Evolutionary conservation across 2,329 filamentous ascomycete species (phyloP).

Genomic region (Lanzia echinophila): DNA sequence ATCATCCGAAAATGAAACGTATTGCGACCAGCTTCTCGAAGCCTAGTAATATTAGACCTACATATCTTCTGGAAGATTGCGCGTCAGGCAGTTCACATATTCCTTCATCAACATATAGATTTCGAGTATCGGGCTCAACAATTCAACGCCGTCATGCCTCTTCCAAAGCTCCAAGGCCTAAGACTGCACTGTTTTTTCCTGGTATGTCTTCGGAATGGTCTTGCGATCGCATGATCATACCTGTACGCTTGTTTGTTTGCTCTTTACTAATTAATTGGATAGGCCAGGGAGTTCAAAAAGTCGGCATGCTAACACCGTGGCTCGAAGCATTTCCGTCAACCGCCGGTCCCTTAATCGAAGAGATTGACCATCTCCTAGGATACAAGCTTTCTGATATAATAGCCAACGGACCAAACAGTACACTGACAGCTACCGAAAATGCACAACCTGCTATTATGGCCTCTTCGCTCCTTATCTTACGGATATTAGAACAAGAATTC

Average conservation of each 20-base stretch:
- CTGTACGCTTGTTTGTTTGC: no score
- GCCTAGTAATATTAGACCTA: conserved; percentile 9
- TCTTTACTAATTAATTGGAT: no score
- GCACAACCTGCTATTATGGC: conserved; percentile 96
- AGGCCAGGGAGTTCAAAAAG: conserved; percentile 86
- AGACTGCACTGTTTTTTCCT: conserved; percentile 34
- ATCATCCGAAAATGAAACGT: conserved; percentile 22
- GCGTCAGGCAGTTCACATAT: neutral
- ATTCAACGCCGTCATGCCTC: conserved; percentile 23
- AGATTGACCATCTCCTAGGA: conserved; percentile 74
- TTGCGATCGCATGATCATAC: neutral
- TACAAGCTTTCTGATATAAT: conserved; percentile 73
- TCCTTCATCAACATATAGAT: neutral
- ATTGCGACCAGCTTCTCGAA: conserved; percentile 19
- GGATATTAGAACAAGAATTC: conserved; percentile 80
- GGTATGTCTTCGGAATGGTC: conserved; percentile 22
- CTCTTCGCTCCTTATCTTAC: conserved; percentile 81
- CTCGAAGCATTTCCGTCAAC: conserved; percentile 77
- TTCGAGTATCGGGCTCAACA: neutral
- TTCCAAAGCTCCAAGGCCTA: conserved; percentile 21
- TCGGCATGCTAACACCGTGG: conserved; percentile 84
- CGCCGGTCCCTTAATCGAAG: conserved; percentile 68
- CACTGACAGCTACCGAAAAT: conserved; percentile 75
- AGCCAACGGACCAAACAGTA: conserved; percentile 67
- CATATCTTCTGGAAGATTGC: conserved; percentile 7